A percentile compares a stretch with the other conserved stretches of the same genome.
Evolutionary conservation across 129 eudicot genomes (phyloP).

Genomic region (Cynara cardunculus): DNA sequence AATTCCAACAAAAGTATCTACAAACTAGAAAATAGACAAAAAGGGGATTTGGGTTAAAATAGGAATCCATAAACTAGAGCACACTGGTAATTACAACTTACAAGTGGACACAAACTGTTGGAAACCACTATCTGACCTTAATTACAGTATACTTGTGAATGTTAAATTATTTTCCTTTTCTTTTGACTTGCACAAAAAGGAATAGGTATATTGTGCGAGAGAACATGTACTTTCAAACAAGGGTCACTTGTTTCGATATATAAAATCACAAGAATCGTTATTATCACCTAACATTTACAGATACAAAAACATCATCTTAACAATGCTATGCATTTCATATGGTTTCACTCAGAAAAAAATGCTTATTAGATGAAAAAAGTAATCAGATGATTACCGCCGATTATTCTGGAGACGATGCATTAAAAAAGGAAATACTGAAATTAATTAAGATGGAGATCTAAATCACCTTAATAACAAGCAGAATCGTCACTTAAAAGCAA

Average conservation of each 20-base stretch:
- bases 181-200: background rate
- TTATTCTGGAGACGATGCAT: background rate
- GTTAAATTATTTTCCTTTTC: background rate
- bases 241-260: background rate
- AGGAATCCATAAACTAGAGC: conserved; percentile 2
- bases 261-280: background rate
- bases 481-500: conserved; percentile 11
- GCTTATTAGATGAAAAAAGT: background rate
- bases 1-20: background rate
- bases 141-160: background rate
- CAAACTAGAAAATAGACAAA: background rate
- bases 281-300: background rate
- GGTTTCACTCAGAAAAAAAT: background rate
- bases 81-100: background rate
- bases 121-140: background rate
- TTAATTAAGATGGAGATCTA: conserved; percentile 13
- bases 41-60: background rate
- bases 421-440: background rate
- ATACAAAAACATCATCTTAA: background rate
- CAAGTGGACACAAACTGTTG: background rate
- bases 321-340: background rate
- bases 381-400: background rate
- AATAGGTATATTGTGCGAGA: conserved; percentile 2
- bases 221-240: conserved; percentile 25
- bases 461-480: conserved; percentile 12